These are phyloP conservation scores for Boletus eberwhitei DNA, from an alignment of 768 basidiomycete species.

Conservation along the genomic window DNA sequence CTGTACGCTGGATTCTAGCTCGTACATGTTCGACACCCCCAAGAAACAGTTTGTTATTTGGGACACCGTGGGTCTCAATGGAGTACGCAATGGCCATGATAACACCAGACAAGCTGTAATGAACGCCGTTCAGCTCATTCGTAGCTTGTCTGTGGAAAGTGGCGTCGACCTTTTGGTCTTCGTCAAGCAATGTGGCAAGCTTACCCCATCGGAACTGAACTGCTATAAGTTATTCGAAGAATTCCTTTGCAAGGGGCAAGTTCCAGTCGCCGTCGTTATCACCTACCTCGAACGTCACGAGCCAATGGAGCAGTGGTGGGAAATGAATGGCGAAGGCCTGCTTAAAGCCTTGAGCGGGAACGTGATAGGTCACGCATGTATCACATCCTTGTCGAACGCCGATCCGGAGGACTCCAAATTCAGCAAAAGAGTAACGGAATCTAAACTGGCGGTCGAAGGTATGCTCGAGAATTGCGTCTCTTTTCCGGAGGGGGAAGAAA, in stretches of 20 bases:
- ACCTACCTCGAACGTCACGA: slow-evolving; percentile 34
- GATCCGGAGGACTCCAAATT: background rate
- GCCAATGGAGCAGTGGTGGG: slow-evolving; percentile 26
- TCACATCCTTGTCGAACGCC: slow-evolving; percentile 4
- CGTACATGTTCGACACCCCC: background rate
- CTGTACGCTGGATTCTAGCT: background rate
- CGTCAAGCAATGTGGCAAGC: slow-evolving; percentile 26
- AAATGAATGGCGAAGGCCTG: slow-evolving; percentile 1
- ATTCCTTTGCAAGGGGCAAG: slow-evolving; percentile 30
- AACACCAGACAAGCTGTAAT: background rate
- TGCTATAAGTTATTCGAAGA: slow-evolving; percentile 32
- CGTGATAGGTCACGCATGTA: slow-evolving; percentile 19
- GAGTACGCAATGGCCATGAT: background rate
- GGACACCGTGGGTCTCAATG: slow-evolving; percentile 4
- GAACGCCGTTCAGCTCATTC: slow-evolving; percentile 22
- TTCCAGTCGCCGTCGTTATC: slow-evolving; percentile 34
- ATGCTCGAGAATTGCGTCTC: slow-evolving; percentile 3
- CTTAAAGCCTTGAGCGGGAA: background rate
- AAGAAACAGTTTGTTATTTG: background rate
- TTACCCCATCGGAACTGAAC: slow-evolving; percentile 20
- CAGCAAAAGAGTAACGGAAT: background rate
- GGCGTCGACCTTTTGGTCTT: slow-evolving; percentile 36
- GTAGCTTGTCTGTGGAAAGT: slow-evolving; percentile 2
- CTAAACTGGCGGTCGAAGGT: background rate
- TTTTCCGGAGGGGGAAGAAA: background rate